Percentiles rank a stretch among this genome's conserved stretches.
Conservation (phyloP, 2,329 filamentous ascomycete genomes). For the Beauveria caledonica region DNA sequence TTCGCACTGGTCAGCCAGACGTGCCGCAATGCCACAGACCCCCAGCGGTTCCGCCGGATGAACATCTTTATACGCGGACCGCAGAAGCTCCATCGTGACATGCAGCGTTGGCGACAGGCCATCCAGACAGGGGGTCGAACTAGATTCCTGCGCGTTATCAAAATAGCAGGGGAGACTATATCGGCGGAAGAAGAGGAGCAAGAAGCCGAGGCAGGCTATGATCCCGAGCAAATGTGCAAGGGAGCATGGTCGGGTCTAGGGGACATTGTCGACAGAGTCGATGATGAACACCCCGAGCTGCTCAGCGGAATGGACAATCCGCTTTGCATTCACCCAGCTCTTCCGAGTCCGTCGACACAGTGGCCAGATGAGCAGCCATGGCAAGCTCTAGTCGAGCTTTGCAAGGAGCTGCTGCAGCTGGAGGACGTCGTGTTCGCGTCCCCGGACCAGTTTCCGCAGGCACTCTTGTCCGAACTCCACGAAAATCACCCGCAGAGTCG, state of each 20-base stretch:
- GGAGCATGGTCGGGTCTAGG: no score
- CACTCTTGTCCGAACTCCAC: neutral
- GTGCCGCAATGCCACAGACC: neutral
- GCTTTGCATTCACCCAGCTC: no score
- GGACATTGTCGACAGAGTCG: no score
- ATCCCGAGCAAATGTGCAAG: no score
- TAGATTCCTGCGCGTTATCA: neutral
- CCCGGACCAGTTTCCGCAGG: neutral
- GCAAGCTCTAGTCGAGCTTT: neutral
- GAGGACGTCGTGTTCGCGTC: conserved; percentile 3
- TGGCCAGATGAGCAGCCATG: conserved; percentile 5
- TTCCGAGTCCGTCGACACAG: neutral
- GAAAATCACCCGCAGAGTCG: neutral
- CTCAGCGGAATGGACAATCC: conserved; percentile 6
- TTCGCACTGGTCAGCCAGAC: conserved; percentile 2
- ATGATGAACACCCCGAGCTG: neutral
- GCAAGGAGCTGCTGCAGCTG: neutral
- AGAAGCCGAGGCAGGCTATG: neutral
- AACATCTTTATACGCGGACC: neutral
- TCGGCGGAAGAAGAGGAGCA: neutral
- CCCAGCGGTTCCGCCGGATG: neutral
- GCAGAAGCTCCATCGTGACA: neutral
- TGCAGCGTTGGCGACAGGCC: neutral
- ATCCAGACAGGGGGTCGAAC: neutral
- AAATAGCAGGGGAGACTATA: conserved; percentile 4